Base-by-base conservation (phyloP, 1,139 yeast genomes). In the Sugiyamaella novakii region DNA sequence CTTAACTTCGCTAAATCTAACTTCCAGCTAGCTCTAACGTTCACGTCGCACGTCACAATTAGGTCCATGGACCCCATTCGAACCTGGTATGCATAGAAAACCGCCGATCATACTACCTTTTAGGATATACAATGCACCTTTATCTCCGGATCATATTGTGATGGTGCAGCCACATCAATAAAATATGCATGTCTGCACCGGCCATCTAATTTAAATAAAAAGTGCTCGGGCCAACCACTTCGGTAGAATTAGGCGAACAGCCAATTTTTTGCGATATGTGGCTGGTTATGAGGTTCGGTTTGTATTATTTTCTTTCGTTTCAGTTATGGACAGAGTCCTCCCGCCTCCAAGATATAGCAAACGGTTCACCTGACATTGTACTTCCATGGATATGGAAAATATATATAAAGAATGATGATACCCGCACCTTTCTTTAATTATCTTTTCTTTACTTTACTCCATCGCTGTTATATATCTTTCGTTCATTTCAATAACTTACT, bases 111-210 rank as follows among this genome's bases (percentile, higher is more conserved):
- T n/a, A 17, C 2, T 34, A n/a, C 36, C 2, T 2, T 2, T 5
- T 28, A 14, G 43, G 43, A 12, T 4, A 19, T n/a, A 17, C 10
- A 12, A 38, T 15, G 33, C 42, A 38, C 21, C 10, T 27, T 21
- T 30, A 39, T 39, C 17, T 15, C 27, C 10, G 3, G n/a, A 34
- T 14, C 27, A 17, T n/a, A 19, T n/a, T n/a, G n/a, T n/a, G n/a
- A n/a, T n/a, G n/a, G n/a, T n/a, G 27, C 43, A 29, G 43, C 43
- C 43, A 39, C 43, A 18, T 17, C 19, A 39, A 18, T 39, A 39
- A 39, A 39, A 29, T 39, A 39, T 39, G 43, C 43, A 39, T 19
- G n/a, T 3, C 19, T 8, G 11, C 35, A 39, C 43, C 43, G 27
- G 43, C 43, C 43, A 39, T 39, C 43, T 39, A 30, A 21, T 18